Percentiles rank a stretch among this genome's conserved stretches.
These are phyloP conservation scores for Abrus pulchellus DNA, from an alignment of 306 rosid genomes.

Conservation along the genomic window DNA sequence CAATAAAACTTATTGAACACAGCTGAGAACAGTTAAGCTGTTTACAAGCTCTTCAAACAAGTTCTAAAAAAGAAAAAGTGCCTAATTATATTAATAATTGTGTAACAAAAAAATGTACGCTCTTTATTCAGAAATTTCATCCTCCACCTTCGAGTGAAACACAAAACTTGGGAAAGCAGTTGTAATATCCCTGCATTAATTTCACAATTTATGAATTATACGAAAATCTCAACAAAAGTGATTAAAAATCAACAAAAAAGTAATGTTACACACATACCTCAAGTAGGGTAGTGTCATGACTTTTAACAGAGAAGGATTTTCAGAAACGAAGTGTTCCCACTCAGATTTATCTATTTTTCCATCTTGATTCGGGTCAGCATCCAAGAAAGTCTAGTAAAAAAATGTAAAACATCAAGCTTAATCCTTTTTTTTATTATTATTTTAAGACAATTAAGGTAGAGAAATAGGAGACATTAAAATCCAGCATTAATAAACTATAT, in stretches of 20 bases:
- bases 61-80: neutral
- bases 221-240: neutral
- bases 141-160: conserved; percentile 86
- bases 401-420: conserved; percentile 32
- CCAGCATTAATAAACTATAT: neutral
- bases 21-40: no score
- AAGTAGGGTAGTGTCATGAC: conserved; percentile 94
- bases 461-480: neutral
- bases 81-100: conserved; percentile 28
- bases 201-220: conserved; percentile 31
- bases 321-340: conserved; percentile 74
- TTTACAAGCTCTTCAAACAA: no score
- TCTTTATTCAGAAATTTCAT: conserved; percentile 74
- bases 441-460: neutral
- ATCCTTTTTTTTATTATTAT: neutral
- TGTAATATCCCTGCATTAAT: conserved; percentile 83
- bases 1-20: no score
- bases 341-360: conserved; percentile 86
- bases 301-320: conserved; percentile 82
- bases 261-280: conserved; percentile 50
- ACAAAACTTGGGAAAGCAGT: conserved; percentile 93
- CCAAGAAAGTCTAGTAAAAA: conserved; percentile 80
- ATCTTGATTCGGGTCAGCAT: conserved; percentile 84
- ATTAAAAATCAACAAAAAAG: neutral
- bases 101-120: conserved; percentile 26